Conservation (phyloP, 306 rosid species). For the Datisca glomerata region DNA sequence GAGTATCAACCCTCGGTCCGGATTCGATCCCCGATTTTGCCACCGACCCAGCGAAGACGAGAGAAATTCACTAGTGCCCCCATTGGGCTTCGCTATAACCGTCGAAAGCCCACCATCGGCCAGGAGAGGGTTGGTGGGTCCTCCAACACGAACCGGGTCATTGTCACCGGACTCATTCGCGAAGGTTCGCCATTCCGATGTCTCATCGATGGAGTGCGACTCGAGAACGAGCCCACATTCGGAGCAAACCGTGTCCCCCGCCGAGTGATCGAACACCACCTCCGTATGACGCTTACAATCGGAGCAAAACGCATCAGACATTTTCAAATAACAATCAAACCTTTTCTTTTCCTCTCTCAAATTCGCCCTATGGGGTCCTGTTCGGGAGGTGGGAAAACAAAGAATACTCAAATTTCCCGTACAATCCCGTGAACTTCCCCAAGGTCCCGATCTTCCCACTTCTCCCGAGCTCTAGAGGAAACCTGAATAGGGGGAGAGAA, state of each 20-base stretch:
- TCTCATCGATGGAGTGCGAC: conserved; percentile 91
- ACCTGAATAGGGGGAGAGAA: too few species aligned
- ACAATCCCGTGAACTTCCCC: too few species aligned
- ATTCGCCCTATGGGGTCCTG: too few species aligned
- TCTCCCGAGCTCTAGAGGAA: too few species aligned
- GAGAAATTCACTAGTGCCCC: conserved; percentile 63
- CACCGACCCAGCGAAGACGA: conserved; percentile 87
- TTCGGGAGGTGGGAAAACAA: too few species aligned
- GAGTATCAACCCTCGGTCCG: conserved; percentile 75
- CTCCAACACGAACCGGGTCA: conserved; percentile 95
- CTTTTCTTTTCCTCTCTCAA: too few species aligned
- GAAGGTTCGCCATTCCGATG: conserved; percentile 87
- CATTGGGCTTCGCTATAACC: conserved; percentile 82
- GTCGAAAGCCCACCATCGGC: conserved; percentile 86
- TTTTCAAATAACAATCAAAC: too few species aligned
- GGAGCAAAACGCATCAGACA: conserved; percentile 81
- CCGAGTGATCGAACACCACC: conserved; percentile 88
- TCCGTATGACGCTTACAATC: conserved; percentile 92
- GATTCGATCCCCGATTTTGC: conserved; percentile 95
- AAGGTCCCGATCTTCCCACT: too few species aligned
- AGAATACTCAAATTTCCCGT: too few species aligned
- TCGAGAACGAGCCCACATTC: conserved; percentile 92
- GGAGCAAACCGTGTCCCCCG: conserved; percentile 86
- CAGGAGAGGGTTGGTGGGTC: conserved; percentile 74
- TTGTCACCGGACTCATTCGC: conserved; percentile 94